A percentile compares a stretch with the other conserved stretches of the same genome.
phyloP scores from a whole-genome alignment of 2,329 filamentous ascomycete species.

The Colletotrichum tamarilloi region DNA sequence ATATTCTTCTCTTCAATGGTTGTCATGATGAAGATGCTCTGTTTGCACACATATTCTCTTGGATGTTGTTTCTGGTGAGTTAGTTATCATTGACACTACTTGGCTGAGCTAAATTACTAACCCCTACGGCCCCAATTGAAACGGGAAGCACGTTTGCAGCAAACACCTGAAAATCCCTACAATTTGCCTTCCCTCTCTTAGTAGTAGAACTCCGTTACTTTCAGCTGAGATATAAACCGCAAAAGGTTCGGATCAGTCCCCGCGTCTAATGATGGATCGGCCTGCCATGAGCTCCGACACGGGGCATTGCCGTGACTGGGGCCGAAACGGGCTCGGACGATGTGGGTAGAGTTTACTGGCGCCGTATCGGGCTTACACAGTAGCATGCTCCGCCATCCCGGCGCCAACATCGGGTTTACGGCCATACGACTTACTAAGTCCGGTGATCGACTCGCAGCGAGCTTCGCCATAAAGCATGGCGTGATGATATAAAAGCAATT shows the following conservation, averaged over 20 bases:
- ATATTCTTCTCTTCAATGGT: slow-evolving; percentile 14
- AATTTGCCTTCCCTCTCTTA: neutral
- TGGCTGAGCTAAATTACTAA: neutral
- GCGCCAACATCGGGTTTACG: neutral
- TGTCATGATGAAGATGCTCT: slow-evolving; percentile 4
- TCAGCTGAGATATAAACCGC: neutral
- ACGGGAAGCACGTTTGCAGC: neutral
- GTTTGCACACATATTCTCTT: slow-evolving; percentile 1
- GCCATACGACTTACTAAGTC: neutral
- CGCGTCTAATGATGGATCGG: neutral
- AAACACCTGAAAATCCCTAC: neutral
- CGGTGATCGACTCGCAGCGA: too few species aligned
- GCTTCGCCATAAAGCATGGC: too few species aligned
- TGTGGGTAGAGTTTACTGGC: neutral
- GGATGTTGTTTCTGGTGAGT: neutral
- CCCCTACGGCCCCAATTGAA: neutral
- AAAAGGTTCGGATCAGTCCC: neutral
- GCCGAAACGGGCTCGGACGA: neutral
- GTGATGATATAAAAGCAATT: neutral
- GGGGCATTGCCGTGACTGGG: neutral
- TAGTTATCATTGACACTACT: neutral
- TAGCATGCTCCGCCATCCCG: neutral
- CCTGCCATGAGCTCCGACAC: neutral
- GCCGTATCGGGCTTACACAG: neutral
- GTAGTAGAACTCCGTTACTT: neutral